Base-by-base conservation (phyloP, 1,284 basidiomycete species). In the Naganishia liquefaciens region DNA sequence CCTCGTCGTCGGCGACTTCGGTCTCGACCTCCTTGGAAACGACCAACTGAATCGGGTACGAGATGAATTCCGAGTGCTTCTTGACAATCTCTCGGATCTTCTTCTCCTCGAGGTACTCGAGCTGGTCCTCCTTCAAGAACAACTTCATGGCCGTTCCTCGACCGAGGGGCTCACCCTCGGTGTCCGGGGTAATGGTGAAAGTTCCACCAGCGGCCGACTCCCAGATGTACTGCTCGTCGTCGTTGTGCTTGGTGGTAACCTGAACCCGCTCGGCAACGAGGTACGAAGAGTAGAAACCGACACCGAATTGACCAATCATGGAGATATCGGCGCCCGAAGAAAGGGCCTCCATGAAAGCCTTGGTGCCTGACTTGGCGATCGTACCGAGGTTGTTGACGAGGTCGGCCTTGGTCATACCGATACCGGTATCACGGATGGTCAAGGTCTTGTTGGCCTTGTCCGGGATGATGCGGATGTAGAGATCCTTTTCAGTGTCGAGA, bases 31-130 rank as follows among this genome's bases (percentile, higher is more conserved):
- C 95, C 87, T 99, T 99, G 79, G 92, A 93, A 70, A 97, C 93
- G 63, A 92, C 92, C 72, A 99, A 87, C 81, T 99, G 94, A 77
- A 99, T 99, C 71, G 95, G 96, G 85, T 99, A 99, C 54, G 95
- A 98, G 83, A 99, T 99, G 85, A 99, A 99, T 83, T 99, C 95
- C 76, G 96, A 99, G 87, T 99, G 96, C 86, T 99, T 99, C 88
- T 99, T 99, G 80, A 99, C 95, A 72, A 96, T 93, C 74, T 99
- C 96, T 84, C 95, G 95, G 86, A 99, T 93, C 80, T 88, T 88
- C 86, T 97, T 97, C 86, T 99, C 96, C 84, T 99, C 95, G 66
- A 98, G 87, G 84, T 98, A 99, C 81, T 99, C 96, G 71, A 90
- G 87, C 82, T 97, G 93, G 81, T 99, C 95, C 80, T 99, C 96